Base-by-base conservation (phyloP, 306 rosid genomes). In the Sicyos baderoa region DNA sequence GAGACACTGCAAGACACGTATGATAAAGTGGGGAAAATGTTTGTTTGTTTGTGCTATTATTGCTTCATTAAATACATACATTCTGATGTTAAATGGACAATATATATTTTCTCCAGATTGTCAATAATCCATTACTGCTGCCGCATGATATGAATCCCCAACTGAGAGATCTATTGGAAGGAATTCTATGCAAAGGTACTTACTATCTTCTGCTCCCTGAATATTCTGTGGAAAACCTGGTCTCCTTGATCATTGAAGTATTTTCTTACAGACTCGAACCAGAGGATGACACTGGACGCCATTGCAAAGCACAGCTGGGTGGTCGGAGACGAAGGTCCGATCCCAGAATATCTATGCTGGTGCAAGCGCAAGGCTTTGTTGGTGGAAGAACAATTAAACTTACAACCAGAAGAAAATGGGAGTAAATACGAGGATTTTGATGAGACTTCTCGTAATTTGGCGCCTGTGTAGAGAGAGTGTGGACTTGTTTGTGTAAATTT, bases 1-100 rank as follows among this genome's bases (percentile, higher is more conserved):
- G 99, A 94, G 76, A 85, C 99, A 19, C 89, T 94, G 76, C 99
- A 94, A 81, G 99, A 94, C 68, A 94, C 99, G 16, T 93, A 93
- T 68, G 99, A 94, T 76, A 90, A 77, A 86, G 99, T 93, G 85
- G 69, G 21, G 51, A 51, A 69, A 25, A 12, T 76, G 45, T 27
- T 56, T 14, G 45, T 27, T 56, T 14, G 64, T 64, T 55, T 66
- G 7, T 21, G 10, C 16, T 32, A 48, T 67, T 67, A 8, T 71
- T 10, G 37, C 37, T 51, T n/a, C 37, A 17, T 32, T 32, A 12
- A 35, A 15, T 5, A 51, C 42, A 15, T 5, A 51, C 42, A 48
- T 27, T 47, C 21, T 48, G 56, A 67, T 67, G 42, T 49, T 37
- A 32, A 71, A 56, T 71, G 6, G 42, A 12, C 37, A 12, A 55